phyloP scores from a whole-genome alignment of 1,284 basidiomycete species.

The Pholiota adiposa region DNA sequence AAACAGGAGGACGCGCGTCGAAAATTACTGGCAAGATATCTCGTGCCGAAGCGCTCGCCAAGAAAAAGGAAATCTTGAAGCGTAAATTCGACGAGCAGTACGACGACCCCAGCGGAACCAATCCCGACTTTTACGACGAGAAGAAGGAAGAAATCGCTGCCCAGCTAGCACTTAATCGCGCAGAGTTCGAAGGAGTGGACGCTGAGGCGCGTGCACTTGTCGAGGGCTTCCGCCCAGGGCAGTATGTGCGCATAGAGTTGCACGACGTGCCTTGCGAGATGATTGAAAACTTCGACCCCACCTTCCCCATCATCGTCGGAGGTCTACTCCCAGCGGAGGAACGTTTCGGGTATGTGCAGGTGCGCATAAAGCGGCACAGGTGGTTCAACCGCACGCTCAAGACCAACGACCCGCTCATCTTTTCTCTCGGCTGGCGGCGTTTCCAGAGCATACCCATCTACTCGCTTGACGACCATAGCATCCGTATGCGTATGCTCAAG shows the following conservation, averaged over 20 bases:
- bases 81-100: slow-evolving; percentile 97
- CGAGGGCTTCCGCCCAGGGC: slow-evolving; percentile 90
- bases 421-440: slow-evolving; percentile 95
- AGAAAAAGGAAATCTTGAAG: slow-evolving; percentile 92
- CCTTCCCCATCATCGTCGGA: slow-evolving; percentile 91
- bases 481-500: slow-evolving; percentile 99
- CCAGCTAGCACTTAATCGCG: slow-evolving; percentile 84
- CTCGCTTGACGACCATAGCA: slow-evolving; percentile 95
- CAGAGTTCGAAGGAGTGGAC: slow-evolving; percentile 87
- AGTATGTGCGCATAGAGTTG: slow-evolving; percentile 95
- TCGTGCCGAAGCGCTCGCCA: slow-evolving; percentile 66
- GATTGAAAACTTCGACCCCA: slow-evolving; percentile 91
- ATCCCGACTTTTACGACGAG: slow-evolving; percentile 87
- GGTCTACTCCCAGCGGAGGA: slow-evolving; percentile 93
- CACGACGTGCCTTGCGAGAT: slow-evolving; percentile 87
- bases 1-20: slow-evolving; percentile 3
- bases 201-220: slow-evolving; percentile 80
- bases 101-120: slow-evolving; percentile 82
- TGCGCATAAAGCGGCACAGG: slow-evolving; percentile 94
- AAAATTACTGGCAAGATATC: slow-evolving; percentile 30
- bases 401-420: slow-evolving; percentile 96
- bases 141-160: slow-evolving; percentile 92
- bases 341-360: slow-evolving; percentile 92
- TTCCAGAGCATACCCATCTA: slow-evolving; percentile 97
- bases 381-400: slow-evolving; percentile 95